phyloP scores from a whole-genome alignment of 768 basidiomycete species.

The Zangia roseola region DNA sequence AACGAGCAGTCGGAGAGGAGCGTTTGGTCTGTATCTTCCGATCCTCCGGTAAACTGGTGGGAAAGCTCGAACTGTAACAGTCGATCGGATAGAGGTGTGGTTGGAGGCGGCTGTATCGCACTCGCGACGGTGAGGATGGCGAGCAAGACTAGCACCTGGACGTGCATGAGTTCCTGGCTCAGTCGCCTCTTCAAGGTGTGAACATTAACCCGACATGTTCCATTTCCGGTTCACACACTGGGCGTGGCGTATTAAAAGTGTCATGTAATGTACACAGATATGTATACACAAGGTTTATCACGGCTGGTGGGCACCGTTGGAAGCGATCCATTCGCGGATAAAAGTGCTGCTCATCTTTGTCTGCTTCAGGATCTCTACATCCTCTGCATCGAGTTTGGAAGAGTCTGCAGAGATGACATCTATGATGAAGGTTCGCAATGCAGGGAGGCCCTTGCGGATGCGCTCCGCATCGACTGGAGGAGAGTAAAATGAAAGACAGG shows the following conservation, averaged over 20 bases:
- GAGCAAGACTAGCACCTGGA: neutral
- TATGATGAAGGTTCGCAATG: slow-evolving; percentile 72
- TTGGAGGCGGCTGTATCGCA: neutral
- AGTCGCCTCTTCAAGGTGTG: no score
- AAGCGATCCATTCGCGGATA: slow-evolving; percentile 84
- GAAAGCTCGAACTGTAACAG: slow-evolving; percentile 25
- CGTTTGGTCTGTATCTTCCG: slow-evolving; percentile 5
- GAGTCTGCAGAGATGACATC: slow-evolving; percentile 81
- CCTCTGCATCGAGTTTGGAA: slow-evolving; percentile 57
- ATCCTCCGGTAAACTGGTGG: slow-evolving; percentile 7
- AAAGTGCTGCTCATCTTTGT: slow-evolving; percentile 94
- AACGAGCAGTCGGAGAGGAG: slow-evolving; percentile 7
- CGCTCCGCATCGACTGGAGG: slow-evolving; percentile 63
- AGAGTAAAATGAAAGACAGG: neutral
- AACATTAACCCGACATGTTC: neutral
- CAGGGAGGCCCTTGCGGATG: slow-evolving; percentile 50
- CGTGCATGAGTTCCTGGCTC: slow-evolving; percentile 7
- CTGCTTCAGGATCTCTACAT: slow-evolving; percentile 66
- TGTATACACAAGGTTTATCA: slow-evolving; percentile 7
- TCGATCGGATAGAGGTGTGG: neutral
- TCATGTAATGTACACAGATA: no score
- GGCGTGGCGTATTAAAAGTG: no score
- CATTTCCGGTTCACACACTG: neutral
- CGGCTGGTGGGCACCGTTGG: slow-evolving; percentile 5
- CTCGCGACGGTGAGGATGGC: neutral